Evolutionary conservation across 169 alveolate genomes (phyloP).

Genomic region (Neospora caninum): DNA sequence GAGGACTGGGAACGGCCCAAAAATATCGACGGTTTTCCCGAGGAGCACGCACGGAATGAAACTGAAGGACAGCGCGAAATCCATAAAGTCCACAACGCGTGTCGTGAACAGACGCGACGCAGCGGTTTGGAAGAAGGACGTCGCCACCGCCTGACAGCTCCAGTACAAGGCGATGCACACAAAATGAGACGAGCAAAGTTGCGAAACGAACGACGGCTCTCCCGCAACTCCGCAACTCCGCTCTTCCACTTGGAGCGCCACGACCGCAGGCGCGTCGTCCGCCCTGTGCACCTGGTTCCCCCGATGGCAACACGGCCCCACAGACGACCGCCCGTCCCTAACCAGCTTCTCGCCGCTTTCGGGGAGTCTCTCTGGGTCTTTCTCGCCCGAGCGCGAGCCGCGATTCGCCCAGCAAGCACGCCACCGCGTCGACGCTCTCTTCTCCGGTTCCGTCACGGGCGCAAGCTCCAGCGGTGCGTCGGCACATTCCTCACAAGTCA

Average conservation of each 20-base stretch:
- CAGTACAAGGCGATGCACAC: conserved; percentile 33
- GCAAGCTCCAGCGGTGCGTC: too few species aligned
- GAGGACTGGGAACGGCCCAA: conserved; percentile 44
- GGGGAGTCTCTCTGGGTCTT: too few species aligned
- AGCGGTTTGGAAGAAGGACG: conserved; percentile 40
- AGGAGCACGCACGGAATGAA: conserved; percentile 52
- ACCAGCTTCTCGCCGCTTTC: too few species aligned
- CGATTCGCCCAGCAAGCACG: too few species aligned
- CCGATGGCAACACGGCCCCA: not conserved
- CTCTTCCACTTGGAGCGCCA: not conserved
- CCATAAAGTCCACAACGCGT: conserved; percentile 18
- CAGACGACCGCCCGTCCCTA: too few species aligned
- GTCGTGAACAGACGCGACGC: conserved; percentile 32
- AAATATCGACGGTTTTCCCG: conserved; percentile 51
- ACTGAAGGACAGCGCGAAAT: conserved; percentile 26
- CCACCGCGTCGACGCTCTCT: too few species aligned
- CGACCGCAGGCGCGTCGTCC: not conserved
- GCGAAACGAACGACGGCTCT: conserved; percentile 32
- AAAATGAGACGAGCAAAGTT: conserved; percentile 38
- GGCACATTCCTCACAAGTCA: too few species aligned
- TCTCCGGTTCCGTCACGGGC: too few species aligned
- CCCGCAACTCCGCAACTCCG: not conserved
- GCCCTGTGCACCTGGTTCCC: not conserved
- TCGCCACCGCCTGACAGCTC: conserved; percentile 38
- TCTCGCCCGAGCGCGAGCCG: too few species aligned